Evolutionary conservation across 805 yeast genomes (phyloP).

Genomic region (Candida maltosa): DNA sequence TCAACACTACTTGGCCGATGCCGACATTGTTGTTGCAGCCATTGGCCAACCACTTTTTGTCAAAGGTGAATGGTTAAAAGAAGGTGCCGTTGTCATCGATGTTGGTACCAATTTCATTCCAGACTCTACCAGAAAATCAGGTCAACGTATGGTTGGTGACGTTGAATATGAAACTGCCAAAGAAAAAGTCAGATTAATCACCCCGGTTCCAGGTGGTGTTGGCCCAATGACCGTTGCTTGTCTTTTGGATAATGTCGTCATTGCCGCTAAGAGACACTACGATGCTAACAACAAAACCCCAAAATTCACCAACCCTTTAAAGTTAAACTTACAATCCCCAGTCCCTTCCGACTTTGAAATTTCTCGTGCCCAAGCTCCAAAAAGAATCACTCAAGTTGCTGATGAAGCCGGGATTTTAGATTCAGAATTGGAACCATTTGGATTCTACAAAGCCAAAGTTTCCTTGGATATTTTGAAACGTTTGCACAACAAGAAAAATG

Average conservation of each 20-base stretch:
- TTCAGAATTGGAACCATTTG: conserved; percentile 70
- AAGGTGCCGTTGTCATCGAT: conserved; percentile 69
- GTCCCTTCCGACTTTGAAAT: conserved; percentile 82
- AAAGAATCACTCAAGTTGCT: conserved; percentile 66
- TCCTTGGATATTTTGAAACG: conserved; percentile 62
- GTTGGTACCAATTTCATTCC: conserved; percentile 79
- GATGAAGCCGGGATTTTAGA: conserved; percentile 64
- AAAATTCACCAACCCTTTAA: conserved; percentile 51
- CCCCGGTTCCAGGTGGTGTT: conserved; percentile 93
- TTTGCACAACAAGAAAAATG: conserved; percentile 56
- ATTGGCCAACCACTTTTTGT: conserved; percentile 70
- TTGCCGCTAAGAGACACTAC: conserved; percentile 59
- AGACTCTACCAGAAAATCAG: conserved; percentile 64
- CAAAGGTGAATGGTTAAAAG: conserved; percentile 71
- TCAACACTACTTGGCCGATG: conserved; percentile 46
- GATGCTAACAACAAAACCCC: conserved; percentile 39
- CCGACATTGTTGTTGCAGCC: conserved; percentile 78
- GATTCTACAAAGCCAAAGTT: conserved; percentile 75
- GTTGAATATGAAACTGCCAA: conserved; percentile 60
- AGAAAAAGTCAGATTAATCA: conserved; percentile 56
- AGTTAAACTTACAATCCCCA: conserved; percentile 54
- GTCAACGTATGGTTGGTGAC: conserved; percentile 74
- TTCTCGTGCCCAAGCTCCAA: conserved; percentile 73
- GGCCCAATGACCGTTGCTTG: conserved; percentile 92
- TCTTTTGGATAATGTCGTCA: conserved; percentile 67